These are phyloP conservation scores for Dothideomycetes sp. DNA, from an alignment of 2,329 filamentous ascomycete genomes.

Conservation along the genomic window DNA sequence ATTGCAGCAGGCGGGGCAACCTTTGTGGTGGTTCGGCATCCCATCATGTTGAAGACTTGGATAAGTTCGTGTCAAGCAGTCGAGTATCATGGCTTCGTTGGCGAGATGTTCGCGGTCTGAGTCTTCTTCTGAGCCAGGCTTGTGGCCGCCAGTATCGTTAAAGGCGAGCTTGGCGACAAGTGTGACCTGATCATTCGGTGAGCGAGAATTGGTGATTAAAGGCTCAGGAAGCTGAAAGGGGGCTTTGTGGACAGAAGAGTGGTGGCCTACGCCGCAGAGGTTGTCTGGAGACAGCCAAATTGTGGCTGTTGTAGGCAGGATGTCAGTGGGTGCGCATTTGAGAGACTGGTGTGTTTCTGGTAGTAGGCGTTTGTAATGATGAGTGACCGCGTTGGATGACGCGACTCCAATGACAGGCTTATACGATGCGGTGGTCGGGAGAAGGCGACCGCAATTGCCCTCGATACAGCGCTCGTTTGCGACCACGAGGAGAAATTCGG, in stretches of 20 bases:
- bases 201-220: neutral
- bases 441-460: no score
- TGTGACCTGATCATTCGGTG: neutral
- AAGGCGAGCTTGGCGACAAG: neutral
- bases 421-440: no score
- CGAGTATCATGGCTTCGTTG: neutral
- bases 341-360: neutral
- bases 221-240: neutral
- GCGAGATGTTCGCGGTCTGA: neutral
- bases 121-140: no score
- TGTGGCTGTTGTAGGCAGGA: no score
- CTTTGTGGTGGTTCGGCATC: neutral
- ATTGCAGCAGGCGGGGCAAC: neutral
- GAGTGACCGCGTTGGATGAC: no score
- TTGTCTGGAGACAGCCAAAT: neutral
- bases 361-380: neutral
- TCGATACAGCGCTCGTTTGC: no score
- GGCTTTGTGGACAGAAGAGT: neutral
- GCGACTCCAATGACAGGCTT: no score
- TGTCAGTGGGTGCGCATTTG: no score
- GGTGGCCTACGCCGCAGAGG: neutral
- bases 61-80: neutral
- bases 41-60: neutral
- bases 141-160: neutral
- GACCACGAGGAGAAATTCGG: no score